A percentile compares a stretch with the other conserved stretches of the same genome.
These are phyloP conservation scores for Luvunga scandens DNA, from an alignment of 345 rosid species.

Conservation along the genomic window DNA sequence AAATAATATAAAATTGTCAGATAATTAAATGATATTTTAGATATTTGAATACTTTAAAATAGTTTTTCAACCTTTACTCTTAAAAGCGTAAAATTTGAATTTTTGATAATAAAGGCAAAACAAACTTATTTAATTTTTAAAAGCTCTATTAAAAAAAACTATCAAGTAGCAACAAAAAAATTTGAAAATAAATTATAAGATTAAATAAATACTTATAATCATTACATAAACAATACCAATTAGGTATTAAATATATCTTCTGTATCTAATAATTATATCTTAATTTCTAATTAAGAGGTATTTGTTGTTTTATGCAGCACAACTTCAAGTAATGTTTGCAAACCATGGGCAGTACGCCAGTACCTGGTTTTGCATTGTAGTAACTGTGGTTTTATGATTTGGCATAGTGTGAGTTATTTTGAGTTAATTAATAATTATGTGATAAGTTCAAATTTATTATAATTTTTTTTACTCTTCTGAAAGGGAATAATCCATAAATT, in stretches of 20 bases:
- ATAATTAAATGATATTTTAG: too few relatives aligned
- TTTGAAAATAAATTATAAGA: too few relatives aligned
- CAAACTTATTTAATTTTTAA: too few relatives aligned
- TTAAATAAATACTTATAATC: too few relatives aligned
- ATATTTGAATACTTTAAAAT: too few relatives aligned
- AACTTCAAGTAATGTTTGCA: neutral
- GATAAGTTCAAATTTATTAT: neutral
- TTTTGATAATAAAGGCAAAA: too few relatives aligned
- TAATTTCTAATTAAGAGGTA: neutral
- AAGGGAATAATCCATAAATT: neutral
- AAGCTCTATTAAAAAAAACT: too few relatives aligned
- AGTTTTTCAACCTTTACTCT: too few relatives aligned
- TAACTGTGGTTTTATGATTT: neutral
- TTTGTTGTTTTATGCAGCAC: neutral
- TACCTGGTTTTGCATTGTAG: too few relatives aligned
- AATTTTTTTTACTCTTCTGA: neutral
- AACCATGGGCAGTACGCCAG: conserved; percentile 12
- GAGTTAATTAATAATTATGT: neutral
- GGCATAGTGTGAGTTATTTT: neutral
- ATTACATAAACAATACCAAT: too few relatives aligned
- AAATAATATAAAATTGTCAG: too few relatives aligned
- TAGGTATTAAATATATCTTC: neutral
- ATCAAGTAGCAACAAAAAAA: too few relatives aligned
- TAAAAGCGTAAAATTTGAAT: fast-evolving
- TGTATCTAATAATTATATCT: neutral